Percentiles rank a stretch among this genome's conserved stretches.
Evolutionary conservation across 2,329 filamentous ascomycete genomes (phyloP).

Genomic region (Thermothelomyces thermophilus): DNA sequence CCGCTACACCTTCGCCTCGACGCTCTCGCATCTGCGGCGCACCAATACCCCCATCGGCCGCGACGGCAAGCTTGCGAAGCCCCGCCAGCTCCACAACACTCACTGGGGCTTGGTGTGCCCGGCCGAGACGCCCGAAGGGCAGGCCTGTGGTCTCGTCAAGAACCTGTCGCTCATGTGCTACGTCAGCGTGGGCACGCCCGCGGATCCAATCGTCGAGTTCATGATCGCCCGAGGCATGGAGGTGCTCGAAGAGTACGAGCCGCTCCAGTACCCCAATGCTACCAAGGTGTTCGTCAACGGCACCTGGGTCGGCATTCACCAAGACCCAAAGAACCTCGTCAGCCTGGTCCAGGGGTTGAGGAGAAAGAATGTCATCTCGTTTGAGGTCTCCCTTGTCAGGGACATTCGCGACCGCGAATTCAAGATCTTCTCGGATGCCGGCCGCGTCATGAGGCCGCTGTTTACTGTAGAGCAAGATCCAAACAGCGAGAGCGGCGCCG

Average conservation of each 20-base stretch:
- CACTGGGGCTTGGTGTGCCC: constrained; percentile 98
- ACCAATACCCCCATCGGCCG: constrained; percentile 97
- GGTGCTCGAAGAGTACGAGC: constrained; percentile 90
- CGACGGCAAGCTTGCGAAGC: constrained; percentile 97
- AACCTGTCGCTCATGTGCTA: constrained; percentile 98
- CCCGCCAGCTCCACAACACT: constrained; percentile 94
- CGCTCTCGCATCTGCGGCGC: constrained; percentile 88
- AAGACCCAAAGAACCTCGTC: constrained; percentile 80
- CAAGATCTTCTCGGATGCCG: constrained; percentile 96
- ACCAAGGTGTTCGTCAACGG: constrained; percentile 99
- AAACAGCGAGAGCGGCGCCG: constrained; percentile 53
- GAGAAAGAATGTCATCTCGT: constrained; percentile 74
- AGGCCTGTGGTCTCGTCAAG: constrained; percentile 97
- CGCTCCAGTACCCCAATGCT: constrained; percentile 75
- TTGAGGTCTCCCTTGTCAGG: constrained; percentile 89
- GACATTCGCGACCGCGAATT: constrained; percentile 97
- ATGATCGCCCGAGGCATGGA: constrained; percentile 97
- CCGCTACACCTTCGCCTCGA: constrained; percentile 95
- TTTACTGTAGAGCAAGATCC: constrained; percentile 90
- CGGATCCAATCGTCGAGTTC: constrained; percentile 85
- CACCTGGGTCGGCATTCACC: constrained; percentile 93
- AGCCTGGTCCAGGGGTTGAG: constrained; percentile 70
- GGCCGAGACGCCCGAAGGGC: constrained; percentile 94
- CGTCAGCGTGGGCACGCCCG: constrained; percentile 89
- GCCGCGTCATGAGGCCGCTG: constrained; percentile 85